Conservation (phyloP, 768 basidiomycete genomes). For the Suillus paluster region DNA sequence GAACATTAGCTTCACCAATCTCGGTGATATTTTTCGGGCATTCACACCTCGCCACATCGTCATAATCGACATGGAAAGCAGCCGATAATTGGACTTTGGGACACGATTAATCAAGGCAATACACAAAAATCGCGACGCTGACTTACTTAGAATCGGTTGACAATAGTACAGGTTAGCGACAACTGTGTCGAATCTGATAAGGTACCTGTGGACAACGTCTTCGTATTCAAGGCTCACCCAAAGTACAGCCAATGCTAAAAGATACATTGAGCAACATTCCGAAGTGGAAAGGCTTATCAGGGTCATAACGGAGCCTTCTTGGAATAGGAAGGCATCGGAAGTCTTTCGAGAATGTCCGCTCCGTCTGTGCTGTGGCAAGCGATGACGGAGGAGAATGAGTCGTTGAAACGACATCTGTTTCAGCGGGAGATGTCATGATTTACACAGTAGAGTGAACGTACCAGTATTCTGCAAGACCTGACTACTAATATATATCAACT, state of each 20-base stretch:
- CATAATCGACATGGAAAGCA: conserved; percentile 40
- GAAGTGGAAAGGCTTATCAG: conserved; percentile 40
- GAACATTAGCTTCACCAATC: conserved; percentile 10
- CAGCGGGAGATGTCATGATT: background rate
- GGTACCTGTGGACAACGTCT: background rate
- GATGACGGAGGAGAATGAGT: background rate
- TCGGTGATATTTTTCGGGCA: background rate
- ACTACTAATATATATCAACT: background rate
- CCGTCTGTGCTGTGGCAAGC: background rate
- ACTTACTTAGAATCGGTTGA: conserved; percentile 75
- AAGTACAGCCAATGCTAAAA: conserved; percentile 53
- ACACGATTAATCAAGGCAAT: background rate
- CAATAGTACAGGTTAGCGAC: conserved; percentile 83
- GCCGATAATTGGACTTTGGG: conserved; percentile 36
- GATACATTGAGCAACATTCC: conserved; percentile 44
- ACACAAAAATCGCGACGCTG: conserved; percentile 2
- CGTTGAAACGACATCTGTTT: background rate
- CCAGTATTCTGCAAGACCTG: background rate
- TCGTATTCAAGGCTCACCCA: conserved; percentile 35
- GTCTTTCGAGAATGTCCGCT: conserved; percentile 18
- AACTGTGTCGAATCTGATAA: conserved; percentile 16
- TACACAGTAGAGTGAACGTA: background rate
- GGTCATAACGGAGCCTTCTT: conserved; percentile 42
- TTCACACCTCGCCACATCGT: conserved; percentile 37
- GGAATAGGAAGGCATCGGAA: conserved; percentile 56